These are phyloP conservation scores for Fusarium sp. DNA, from an alignment of 2,329 filamentous ascomycete species.

Conservation along the genomic window DNA sequence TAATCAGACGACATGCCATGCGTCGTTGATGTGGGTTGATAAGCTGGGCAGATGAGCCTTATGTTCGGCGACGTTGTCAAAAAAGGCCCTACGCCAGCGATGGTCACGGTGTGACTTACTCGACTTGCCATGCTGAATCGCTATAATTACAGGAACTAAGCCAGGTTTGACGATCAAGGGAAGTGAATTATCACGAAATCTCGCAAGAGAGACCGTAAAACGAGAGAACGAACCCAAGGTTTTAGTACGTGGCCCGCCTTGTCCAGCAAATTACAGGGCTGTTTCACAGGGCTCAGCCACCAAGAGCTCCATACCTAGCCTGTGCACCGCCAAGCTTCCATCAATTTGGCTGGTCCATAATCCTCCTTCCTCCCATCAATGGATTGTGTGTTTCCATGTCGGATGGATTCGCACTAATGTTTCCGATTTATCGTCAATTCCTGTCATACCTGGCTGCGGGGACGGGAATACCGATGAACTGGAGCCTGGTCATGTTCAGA, in stretches of 20 bases:
- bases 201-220: background rate
- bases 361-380: background rate
- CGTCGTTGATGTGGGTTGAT: background rate
- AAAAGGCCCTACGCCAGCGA: background rate
- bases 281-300: background rate
- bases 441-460: background rate
- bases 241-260: background rate
- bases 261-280: background rate
- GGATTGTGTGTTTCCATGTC: background rate
- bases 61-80: background rate
- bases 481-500: background rate
- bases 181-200: background rate
- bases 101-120: no score
- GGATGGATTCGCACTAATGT: background rate
- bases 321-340: background rate
- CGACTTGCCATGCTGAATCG: no score
- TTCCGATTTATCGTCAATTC: background rate
- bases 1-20: background rate
- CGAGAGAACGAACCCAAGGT: background rate
- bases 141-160: rapidly evolving
- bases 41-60: background rate
- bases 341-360: background rate
- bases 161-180: background rate
- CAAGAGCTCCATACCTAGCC: background rate
- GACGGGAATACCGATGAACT: background rate